These are phyloP conservation scores for Malus sieversii DNA, from an alignment of 306 rosid species.

Conservation along the genomic window DNA sequence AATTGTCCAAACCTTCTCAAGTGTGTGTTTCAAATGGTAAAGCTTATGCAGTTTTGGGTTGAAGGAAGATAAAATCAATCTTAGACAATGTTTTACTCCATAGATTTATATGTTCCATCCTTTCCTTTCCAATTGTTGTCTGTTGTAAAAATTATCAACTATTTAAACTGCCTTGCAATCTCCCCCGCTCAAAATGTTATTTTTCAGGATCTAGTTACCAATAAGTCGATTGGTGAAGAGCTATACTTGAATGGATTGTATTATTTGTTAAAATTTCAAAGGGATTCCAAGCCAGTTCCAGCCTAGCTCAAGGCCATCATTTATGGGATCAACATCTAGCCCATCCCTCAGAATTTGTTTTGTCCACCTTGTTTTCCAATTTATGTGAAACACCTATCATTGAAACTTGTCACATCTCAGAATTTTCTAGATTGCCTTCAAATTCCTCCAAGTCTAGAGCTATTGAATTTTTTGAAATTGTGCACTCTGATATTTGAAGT, in stretches of 20 bases:
- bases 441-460: background rate
- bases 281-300: background rate
- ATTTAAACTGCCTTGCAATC: background rate
- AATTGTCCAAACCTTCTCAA: too few species aligned
- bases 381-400: background rate
- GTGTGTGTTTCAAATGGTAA: too few species aligned
- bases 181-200: background rate
- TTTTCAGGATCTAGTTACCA: background rate
- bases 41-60: too few species aligned
- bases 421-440: background rate
- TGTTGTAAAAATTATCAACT: too few species aligned
- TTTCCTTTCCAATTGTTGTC: too few species aligned
- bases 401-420: background rate
- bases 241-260: background rate
- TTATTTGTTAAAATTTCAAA: background rate
- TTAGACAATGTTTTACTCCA: too few species aligned
- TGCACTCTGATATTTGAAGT: background rate
- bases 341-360: background rate
- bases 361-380: background rate
- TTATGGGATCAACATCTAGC: background rate
- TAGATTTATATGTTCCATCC: too few species aligned
- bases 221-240: background rate
- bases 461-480: background rate
- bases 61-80: too few species aligned
- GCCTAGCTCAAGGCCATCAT: background rate